Evolutionary conservation across 208 protist genomes (phyloP), one percentile per base, ranked within the genome.

Genomic region (Leishmania amazonensis): DNA sequence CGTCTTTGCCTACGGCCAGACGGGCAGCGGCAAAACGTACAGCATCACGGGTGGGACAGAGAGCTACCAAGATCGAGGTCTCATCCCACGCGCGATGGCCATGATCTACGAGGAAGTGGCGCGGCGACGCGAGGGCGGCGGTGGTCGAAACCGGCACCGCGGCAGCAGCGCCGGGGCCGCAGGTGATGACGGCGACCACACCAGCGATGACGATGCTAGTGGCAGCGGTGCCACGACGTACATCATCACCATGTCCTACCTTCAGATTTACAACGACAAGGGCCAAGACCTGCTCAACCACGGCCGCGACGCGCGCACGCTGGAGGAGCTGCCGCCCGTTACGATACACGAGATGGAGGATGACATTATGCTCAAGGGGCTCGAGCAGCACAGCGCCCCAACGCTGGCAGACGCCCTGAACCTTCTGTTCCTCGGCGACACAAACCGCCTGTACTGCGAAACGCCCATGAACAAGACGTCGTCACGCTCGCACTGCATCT

Each of bases 381-480:
- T 98, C 3, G 90, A 92, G 54, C 86, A 92, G 80, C 88, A 97
- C 87, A 70, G 51, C 28, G 92, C 95, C 0, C 85, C 92, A 1
- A 96, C 87, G 1, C 62, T 97, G n/a, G 78, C 87, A 38, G 94
- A 96, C 58, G 96, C 95, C 38, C 83, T 97, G 2, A 93, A 96
- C 64, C 84, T 96, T 35, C 79, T 98, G n/a, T 95, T 96, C 70
- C 88, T 98, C 62, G 96, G 94, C 49, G 93, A 97, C 83, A 97
- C 93, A 15, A 95, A 97, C 65, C 89, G 96, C 15, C 82, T 96
- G 72, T 96, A 95, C 83, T 96, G 93, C 78, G 89, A 96, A 71
- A 99, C 97, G 19, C 88, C 91, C 19, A 98, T 98, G 96, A 99
- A 99, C 87, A 95, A 91, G 72, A 95, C 90, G 1, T 98, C 96